Evolutionary conservation across 1,284 basidiomycete species (phyloP), one percentile per base, ranked within the genome.

Genomic region (Leccinum pseudoinsigne): DNA sequence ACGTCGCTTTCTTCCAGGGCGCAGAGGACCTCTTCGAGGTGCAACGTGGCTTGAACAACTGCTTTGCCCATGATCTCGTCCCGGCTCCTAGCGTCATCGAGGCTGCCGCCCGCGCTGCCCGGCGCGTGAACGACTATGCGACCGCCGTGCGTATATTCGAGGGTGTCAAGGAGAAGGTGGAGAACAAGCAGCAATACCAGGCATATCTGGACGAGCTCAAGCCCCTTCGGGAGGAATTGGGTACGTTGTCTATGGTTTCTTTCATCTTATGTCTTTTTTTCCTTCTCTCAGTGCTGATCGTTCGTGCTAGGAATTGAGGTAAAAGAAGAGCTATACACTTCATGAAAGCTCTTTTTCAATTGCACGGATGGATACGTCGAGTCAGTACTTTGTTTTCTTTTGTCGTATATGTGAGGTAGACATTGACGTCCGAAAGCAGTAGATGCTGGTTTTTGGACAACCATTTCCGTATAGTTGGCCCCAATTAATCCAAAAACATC

Each of bases 21-120:
- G 95, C 95, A 59, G 88, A 95, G 76, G 97, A 98, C 82, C 86
- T 97, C 66, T 98, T 98, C 76, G 96, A 98, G 83, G 90, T 97
- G 68, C 95, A 98, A 80, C 92, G 97, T 65, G 97, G 97, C 56
- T 84, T 99, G 71, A 99, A 99, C 86, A 99, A 99, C 86, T 97
- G 95, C 81, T 99, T 99, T 77, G 94, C 97, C 2, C 97, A 99
- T 80, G 97, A 99, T 79, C 86, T 99, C 67, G 97, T 99, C 28
- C 94, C 96, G 81, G 90, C 92, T 66, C 96, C 96, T 50, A 93
- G 98, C 80, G 95, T 98, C 84, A 98, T 93, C 78, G 90, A 95
- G 56, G 98, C 97, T 55, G 97, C 97, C 60, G 95, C 98, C 66
- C 85, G 97, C 68, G 87, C 95, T 60, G 87, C 94, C 45, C 86